phyloP scores from a whole-genome alignment of 768 basidiomycete species.

The Suillus weaverae region DNA sequence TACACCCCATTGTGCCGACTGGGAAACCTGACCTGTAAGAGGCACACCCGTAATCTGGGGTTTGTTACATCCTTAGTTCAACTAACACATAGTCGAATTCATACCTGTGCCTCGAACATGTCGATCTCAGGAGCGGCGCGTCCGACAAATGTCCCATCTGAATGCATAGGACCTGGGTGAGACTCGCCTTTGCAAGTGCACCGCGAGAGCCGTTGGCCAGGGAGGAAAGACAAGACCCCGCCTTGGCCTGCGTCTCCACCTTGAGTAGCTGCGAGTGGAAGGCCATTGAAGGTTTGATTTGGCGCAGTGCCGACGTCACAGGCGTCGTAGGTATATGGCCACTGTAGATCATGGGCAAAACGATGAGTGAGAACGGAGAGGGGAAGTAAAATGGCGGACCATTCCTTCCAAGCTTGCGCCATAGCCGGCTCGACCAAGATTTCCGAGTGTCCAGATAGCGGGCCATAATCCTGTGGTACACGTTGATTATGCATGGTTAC shows the following conservation, averaged over 20 bases:
- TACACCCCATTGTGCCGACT: constrained; percentile 83
- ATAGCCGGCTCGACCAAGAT: constrained; percentile 63
- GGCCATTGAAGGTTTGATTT: constrained; percentile 77
- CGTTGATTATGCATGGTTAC: background rate
- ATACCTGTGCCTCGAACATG: constrained; percentile 76
- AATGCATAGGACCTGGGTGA: constrained; percentile 79
- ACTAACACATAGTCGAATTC: constrained; percentile 16
- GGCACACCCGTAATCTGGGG: constrained; percentile 47
- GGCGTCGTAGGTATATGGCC: constrained; percentile 69
- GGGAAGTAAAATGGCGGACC: constrained; percentile 27
- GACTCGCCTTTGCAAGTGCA: constrained; percentile 83
- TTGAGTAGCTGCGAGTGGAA: constrained; percentile 59
- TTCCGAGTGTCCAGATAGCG: constrained; percentile 61
- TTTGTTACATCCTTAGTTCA: constrained; percentile 16
- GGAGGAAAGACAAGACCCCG: constrained; percentile 65
- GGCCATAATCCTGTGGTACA: constrained; percentile 45
- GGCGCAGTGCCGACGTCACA: constrained; percentile 84
- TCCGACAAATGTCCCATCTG: constrained; percentile 77
- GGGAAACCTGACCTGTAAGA: constrained; percentile 66
- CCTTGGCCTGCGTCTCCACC: constrained; percentile 52
- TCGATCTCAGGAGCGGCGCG: constrained; percentile 89
- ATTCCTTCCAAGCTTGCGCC: constrained; percentile 61
- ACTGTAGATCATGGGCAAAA: constrained; percentile 32
- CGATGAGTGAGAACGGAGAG: background rate
- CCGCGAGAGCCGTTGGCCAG: constrained; percentile 79